Base-by-base conservation (phyloP, 192 early-diverging fungal species). In the Rhizophagus prolifer region DNA sequence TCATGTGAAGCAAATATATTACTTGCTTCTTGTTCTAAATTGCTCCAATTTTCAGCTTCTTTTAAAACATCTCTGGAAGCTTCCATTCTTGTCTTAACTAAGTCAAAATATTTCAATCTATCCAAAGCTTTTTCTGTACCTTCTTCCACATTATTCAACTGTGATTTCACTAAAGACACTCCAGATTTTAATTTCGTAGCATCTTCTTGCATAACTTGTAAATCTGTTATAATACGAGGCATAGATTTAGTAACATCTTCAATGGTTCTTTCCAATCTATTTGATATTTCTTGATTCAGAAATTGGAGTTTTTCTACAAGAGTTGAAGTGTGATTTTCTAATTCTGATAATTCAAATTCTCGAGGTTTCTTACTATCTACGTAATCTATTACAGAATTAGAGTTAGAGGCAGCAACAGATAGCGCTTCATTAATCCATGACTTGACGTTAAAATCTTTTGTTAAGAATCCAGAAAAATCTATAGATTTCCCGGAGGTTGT, bases 11-110 rank as follows among this genome's bases (percentile, higher is more conserved):
- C 85, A 72, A 95, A 86, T n/a, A 92, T 85, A 5, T 83, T 84
- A 28, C 79, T 81, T 7, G 92, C 89, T 75, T 95, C 93, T 0
- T 84, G 75, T 30, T 90, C 86, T 47, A 95, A 86, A 36, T 91
- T 91, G 36, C 78, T 89, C 94, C 94, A 95, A 80, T 90, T 93
- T 65, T 95, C 93, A 1, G 92, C 88, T 71, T 95, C 92, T 67
- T 86, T 84, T 0, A 95, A 78, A 2, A 88, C 70, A n/a, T 84
- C 75, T 21, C 86, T 79, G 34, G 91, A 90, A 4, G 78, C 76
- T 68, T 90, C 87, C 93, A 94, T 94, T 2, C 93, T 79, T 8
- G 82, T 83, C 26, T 92, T 86, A 60, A 92, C 90, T 1, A 85
- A 78, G 81, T 93, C 92, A 5, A 92, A 76, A 54, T 87, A 84